Evolutionary conservation across 139 green algal genomes (phyloP).

Genomic region (Picochlorum sp.): DNA sequence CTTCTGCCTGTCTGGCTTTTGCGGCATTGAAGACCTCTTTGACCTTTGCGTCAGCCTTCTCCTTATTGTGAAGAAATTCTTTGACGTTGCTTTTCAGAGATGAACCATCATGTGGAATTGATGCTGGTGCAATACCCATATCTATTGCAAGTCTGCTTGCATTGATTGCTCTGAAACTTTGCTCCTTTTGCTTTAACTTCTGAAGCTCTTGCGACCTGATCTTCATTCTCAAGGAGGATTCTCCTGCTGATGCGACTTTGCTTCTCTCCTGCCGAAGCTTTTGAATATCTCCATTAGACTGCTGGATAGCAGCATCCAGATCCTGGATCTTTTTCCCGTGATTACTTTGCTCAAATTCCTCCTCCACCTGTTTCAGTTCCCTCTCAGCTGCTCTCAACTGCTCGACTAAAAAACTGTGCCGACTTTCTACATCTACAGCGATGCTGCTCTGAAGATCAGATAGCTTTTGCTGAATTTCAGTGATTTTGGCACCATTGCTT

Average conservation of each 20-base stretch:
- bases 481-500: constrained; percentile 20
- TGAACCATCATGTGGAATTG: background rate
- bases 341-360: constrained; percentile 9
- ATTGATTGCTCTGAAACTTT: background rate
- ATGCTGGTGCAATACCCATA: background rate
- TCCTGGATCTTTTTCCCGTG: constrained; percentile 2
- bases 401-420: background rate
- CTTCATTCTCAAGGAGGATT: constrained; percentile 19
- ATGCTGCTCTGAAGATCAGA: background rate
- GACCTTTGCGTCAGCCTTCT: no score
- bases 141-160: background rate
- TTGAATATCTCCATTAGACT: background rate
- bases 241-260: constrained; percentile 15
- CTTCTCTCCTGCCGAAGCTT: constrained; percentile 32
- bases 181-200: constrained; percentile 3
- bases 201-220: constrained; percentile 23
- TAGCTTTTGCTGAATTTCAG: constrained; percentile 10
- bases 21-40: no score
- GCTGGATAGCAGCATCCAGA: background rate
- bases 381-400: background rate
- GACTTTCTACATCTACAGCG: background rate
- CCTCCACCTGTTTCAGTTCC: constrained; percentile 10
- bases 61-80: background rate
- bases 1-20: no score
- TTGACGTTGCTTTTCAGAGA: background rate